Base-by-base conservation (phyloP, 2,329 filamentous ascomycete genomes). In the Aspergillus tanneri region DNA sequence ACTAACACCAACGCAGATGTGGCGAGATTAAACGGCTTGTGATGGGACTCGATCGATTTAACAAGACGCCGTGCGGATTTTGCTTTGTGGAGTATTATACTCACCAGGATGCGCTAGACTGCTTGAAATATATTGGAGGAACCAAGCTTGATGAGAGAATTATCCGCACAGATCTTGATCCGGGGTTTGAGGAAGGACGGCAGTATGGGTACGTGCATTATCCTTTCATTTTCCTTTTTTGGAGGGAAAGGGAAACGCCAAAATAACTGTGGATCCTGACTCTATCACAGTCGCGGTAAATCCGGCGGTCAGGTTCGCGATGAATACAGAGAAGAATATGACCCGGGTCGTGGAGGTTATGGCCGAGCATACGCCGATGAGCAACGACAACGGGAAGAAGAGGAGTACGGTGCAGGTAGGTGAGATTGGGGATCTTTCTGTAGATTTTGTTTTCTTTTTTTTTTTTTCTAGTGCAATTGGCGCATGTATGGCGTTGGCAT, bases 51-150 rank as follows among this genome's bases (percentile, higher is more conserved):
- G 93, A 99, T 69, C 87, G 93, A 49, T 96, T 93, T 77, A 88
- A 87, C 72, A 99, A 99, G 77, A 99, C 93, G 0, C 93, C 93
- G 1, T 99, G 93, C 72, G 93, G 93, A 32, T 99, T 99, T 79
- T 99, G 93, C 78, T 99, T 99, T 67, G 93, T 99, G 64, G 93
- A 99, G 74, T 99, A 99, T 76, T 97, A 96, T 77, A 96, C 86
- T 23, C 93, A 97, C 70, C 87, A 96, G 67, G 93, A 99, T 70
- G 93, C 93, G 7, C 80, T 99, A 41, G 93, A 99, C 70, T 97
- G 92, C 73, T 86, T 99, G 85, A 99, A 97, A 74, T 99, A 97
- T 69, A 86, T 99, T 63, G 93, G 93, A 47, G 93, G 93, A 49
- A 99, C 93, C 27, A 99, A 99, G 77, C 82, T 99, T 37, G 93